Base-by-base conservation (phyloP, 495 filamentous ascomycete species). In the Hypoxylon intermedium region DNA sequence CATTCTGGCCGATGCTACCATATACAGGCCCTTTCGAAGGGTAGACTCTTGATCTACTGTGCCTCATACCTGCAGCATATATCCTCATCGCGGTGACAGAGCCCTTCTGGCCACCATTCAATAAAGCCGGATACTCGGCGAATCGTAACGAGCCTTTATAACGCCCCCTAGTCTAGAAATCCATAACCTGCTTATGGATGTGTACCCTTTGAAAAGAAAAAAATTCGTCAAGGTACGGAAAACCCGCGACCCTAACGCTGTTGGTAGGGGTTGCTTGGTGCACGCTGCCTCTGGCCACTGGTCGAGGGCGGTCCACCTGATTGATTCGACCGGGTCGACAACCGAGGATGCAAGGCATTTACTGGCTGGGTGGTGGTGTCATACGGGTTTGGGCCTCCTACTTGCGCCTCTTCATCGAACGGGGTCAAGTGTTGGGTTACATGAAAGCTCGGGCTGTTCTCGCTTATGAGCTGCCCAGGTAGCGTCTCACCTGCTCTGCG, bases 401-500 rank as follows among this genome's bases (percentile, higher is more conserved):
- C 11, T 20, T 68, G 62, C 9, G 68, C 65, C 28, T 71, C 68
- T 43, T 71, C 68, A 26, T 71, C 68, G 18, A 52, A 71, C 7
- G 62, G 52, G 1, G 37, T 52, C 56, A 58, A 40, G 31, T 68
- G 55, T 50, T 67, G 63, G 7, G 77, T 75, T 30, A 75, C 67
- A 24, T 76, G 77, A 3, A 78, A 57, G 9, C 57, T 62, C 0
- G 72, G 69, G 12, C 44, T 54, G 33, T 42, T 53, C 28, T 60
- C 67, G 9, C 46, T 57, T 9, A 66, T 36, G 13, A 64, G 13
- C 5, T 58, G 58, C 3, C 67, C 33, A 19, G 77, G 72, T 3
- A 75, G 47, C 3, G 71, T 72, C 21, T 78, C 75, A 21, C 77
- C 77, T 9, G 75, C 73, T 46, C 67, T 72, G 53, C 77, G 75